Conservation (phyloP, 129 eudicot species). For the Chrysanthemum seticuspe region DNA sequence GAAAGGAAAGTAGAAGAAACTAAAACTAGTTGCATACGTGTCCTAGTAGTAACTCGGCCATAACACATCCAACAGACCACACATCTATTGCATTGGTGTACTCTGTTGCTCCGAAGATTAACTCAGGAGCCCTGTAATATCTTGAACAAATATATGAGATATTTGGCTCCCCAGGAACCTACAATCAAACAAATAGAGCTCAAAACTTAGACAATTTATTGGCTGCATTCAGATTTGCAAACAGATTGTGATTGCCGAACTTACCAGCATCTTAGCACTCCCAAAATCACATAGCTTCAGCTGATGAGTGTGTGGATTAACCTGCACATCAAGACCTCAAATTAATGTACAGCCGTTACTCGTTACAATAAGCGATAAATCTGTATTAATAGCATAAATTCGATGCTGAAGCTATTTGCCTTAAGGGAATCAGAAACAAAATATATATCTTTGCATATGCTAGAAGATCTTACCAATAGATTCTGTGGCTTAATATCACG, state of each 20-base stretch:
- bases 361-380: constrained; percentile 1
- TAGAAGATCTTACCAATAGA: constrained; percentile 57
- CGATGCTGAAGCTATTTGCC: neutral
- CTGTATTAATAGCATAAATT: neutral
- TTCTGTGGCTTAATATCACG: constrained; percentile 97
- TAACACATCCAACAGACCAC: constrained; percentile 97
- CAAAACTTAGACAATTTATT: neutral
- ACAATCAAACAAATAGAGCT: constrained; percentile 13
- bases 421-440: neutral
- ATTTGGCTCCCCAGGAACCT: constrained; percentile 97
- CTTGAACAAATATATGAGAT: constrained; percentile 93
- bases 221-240: neutral
- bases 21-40: constrained; percentile 44
- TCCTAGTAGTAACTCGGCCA: constrained; percentile 92
- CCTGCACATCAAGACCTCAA: constrained; percentile 46
- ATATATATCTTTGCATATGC: neutral
- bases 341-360: constrained; percentile 13
- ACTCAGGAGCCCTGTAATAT: constrained; percentile 90
- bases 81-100: constrained; percentile 93
- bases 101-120: constrained; percentile 95
- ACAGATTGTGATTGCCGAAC: constrained; percentile 15
- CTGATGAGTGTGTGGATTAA: constrained; percentile 93
- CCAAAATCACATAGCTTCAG: constrained; percentile 93
- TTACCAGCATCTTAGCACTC: constrained; percentile 93
- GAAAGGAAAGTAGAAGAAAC: neutral